A percentile compares a stretch with the other conserved stretches of the same genome.
Evolutionary conservation across 75 land plant species (phyloP).

Genomic region (Ceratopteris richardii): DNA sequence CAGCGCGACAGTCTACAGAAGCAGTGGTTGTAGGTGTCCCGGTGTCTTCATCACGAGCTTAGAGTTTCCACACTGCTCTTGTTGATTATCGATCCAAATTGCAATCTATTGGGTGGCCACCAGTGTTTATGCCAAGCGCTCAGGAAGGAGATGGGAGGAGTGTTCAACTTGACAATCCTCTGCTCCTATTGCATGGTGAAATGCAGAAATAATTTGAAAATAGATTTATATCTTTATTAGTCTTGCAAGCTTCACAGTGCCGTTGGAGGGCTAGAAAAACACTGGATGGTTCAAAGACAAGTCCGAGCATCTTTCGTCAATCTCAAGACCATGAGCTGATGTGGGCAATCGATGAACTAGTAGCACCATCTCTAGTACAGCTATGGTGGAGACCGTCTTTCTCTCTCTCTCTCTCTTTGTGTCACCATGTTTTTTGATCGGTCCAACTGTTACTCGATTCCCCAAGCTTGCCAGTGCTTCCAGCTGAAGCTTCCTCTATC

Average conservation of each 20-base stretch:
- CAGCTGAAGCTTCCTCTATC: too few species aligned
- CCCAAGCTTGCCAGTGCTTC: too few species aligned
- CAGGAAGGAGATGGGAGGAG: conserved; percentile 20
- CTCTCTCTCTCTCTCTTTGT: too few species aligned
- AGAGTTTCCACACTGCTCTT: too few species aligned
- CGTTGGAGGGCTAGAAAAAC: conserved; percentile 57
- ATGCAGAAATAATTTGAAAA: conserved; percentile 47
- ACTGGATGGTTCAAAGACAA: conserved; percentile 8
- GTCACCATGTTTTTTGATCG: too few species aligned
- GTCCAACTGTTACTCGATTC: too few species aligned
- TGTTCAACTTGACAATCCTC: conserved; percentile 44
- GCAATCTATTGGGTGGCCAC: conserved; percentile 91
- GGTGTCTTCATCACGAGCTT: too few species aligned
- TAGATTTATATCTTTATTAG: conserved; percentile 64
- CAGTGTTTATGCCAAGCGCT: conserved; percentile 51
- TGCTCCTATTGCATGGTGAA: conserved; percentile 54
- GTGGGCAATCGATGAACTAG: conserved; percentile 90
- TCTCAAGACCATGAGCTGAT: conserved; percentile 47
- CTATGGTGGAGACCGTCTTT: too few species aligned
- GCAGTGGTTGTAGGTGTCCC: too few species aligned
- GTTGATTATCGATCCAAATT: conserved; percentile 75
- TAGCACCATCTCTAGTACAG: too few species aligned
- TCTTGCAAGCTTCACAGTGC: conserved; percentile 71
- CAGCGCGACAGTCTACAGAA: too few species aligned
- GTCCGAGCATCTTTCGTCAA: conserved; percentile 8